Base-by-base conservation (phyloP, 495 filamentous ascomycete genomes). In the Lindgomyces ingoldianus region DNA sequence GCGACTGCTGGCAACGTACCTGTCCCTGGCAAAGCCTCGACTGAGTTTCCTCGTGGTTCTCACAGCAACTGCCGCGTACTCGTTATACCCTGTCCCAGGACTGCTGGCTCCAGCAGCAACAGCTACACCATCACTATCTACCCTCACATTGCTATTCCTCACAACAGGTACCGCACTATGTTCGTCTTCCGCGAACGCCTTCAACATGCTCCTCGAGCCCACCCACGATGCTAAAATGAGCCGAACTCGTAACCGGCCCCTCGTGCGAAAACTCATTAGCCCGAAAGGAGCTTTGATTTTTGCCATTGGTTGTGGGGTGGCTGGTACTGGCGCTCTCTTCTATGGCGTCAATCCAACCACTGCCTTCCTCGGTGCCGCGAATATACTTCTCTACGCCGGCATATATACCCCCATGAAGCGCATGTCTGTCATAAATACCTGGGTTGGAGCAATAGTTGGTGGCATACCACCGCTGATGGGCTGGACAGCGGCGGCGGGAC, bases 161-260 rank as follows among this genome's bases (percentile, higher is more conserved):
- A 96, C 93, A 0, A 82, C 84, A 14, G 94, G 94, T 49, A 98
- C 94, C 0, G 84, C 93, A 16, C 83, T 98, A 8, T 89, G 88
- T 71, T 89, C 81, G 29, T 91, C 91, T 50, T 89, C 87, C 65
- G 94, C 94, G 47, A 98, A 98, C 70, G 87, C 94, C 0, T 80
- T 98, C 52, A 98, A 98, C 79, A 98, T 98, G 94, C 86, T 95
- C 66, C 87, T 96, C 70, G 94, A 98, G 76, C 93, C 88, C 14
- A 81, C 84, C 65, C 90, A 91, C 76, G 94, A 98, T 76, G 91
- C 89, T 24, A 87, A 88, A 67, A 98, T 98, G 94, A 86, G 81
- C 19, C 88, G 94, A 9, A 98, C 94, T 9, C 84, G 89, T 33
- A 94, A 96, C 63, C 81, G 94, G 21, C 94, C 94, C 0, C 80